phyloP scores from a whole-genome alignment of 768 basidiomycete species.

The Lactarius quietus region DNA sequence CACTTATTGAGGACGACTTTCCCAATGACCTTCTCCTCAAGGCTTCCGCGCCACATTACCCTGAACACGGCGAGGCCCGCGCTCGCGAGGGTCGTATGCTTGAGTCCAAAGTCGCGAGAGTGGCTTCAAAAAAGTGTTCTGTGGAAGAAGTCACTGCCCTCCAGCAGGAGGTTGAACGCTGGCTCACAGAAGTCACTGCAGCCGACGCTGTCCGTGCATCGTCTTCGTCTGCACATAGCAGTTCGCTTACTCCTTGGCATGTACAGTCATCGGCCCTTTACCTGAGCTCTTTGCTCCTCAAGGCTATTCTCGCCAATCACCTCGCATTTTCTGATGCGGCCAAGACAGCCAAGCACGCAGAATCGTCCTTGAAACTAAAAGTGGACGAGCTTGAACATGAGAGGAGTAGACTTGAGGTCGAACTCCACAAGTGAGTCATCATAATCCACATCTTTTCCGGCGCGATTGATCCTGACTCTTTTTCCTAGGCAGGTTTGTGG shows the following conservation, averaged over 20 bases:
- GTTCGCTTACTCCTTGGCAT: slow-evolving; percentile 15
- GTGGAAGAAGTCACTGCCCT: slow-evolving; percentile 79
- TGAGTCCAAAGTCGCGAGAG: slow-evolving; percentile 73
- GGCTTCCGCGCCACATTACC: slow-evolving; percentile 30
- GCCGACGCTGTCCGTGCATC: slow-evolving; percentile 57
- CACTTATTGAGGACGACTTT: slow-evolving; percentile 45
- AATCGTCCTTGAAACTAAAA: slow-evolving; percentile 58
- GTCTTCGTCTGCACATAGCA: slow-evolving; percentile 23
- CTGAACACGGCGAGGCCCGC: slow-evolving; percentile 37
- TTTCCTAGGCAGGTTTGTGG: slow-evolving; percentile 22
- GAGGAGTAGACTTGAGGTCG: slow-evolving; percentile 60
- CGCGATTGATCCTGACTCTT: slow-evolving; percentile 1
- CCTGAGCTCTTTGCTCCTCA: slow-evolving; percentile 73
- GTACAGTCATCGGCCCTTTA: slow-evolving; percentile 60
- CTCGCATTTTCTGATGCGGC: slow-evolving; percentile 74
- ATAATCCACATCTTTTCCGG: slow-evolving; percentile 13
- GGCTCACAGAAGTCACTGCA: slow-evolving; percentile 59
- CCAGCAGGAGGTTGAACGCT: slow-evolving; percentile 75
- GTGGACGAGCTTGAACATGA: slow-evolving; percentile 60
- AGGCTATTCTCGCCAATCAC: slow-evolving; percentile 81
- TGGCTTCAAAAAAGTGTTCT: slow-evolving; percentile 82
- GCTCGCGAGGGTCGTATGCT: slow-evolving; percentile 53
- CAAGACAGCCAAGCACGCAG: slow-evolving; percentile 60
- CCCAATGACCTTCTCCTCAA: slow-evolving; percentile 35
- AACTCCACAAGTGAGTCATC: slow-evolving; percentile 62